Percentiles rank a stretch among this genome's conserved stretches.
Conservation (phyloP, 345 rosid species). For the Kernera saxatilis region DNA sequence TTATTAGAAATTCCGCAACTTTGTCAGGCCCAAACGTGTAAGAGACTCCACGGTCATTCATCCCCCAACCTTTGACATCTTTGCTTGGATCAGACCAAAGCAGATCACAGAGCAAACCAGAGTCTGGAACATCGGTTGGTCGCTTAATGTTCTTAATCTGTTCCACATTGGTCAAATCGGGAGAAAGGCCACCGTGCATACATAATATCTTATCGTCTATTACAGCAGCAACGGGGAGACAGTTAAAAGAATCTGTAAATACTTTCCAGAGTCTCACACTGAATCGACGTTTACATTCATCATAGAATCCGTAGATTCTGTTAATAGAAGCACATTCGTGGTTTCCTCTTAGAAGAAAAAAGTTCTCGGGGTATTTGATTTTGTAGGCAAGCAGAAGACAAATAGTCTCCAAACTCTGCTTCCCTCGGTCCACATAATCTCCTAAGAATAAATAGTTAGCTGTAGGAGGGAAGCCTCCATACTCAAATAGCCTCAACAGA, state of each 20-base stretch:
- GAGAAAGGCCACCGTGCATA: conserved; percentile 97
- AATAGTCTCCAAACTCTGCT: conserved; percentile 91
- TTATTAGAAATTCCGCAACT: conserved; percentile 65
- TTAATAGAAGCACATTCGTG: conserved; percentile 92
- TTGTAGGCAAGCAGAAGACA: conserved; percentile 92
- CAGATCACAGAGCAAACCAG: conserved; percentile 87
- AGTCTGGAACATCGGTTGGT: conserved; percentile 82
- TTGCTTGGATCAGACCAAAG: conserved; percentile 95
- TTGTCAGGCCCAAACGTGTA: conserved; percentile 83
- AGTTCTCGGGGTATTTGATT: conserved; percentile 82
- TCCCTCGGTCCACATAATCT: conserved; percentile 92
- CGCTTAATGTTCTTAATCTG: conserved; percentile 68
- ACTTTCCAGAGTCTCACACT: conserved; percentile 79
- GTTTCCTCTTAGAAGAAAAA: conserved; percentile 85
- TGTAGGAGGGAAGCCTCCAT: conserved; percentile 85
- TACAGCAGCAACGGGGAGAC: conserved; percentile 94
- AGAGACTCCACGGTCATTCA: conserved; percentile 93
- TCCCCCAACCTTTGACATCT: conserved; percentile 86
- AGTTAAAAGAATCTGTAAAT: conserved; percentile 86
- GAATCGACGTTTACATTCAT: conserved; percentile 86
- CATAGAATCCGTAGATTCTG: conserved; percentile 90
- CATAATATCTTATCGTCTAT: conserved; percentile 89
- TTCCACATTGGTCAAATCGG: conserved; percentile 65
- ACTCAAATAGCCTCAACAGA: conserved; percentile 82
- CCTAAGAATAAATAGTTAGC: conserved; percentile 88